phyloP scores from a whole-genome alignment of 768 basidiomycete genomes.

The Boletus edulis region DNA sequence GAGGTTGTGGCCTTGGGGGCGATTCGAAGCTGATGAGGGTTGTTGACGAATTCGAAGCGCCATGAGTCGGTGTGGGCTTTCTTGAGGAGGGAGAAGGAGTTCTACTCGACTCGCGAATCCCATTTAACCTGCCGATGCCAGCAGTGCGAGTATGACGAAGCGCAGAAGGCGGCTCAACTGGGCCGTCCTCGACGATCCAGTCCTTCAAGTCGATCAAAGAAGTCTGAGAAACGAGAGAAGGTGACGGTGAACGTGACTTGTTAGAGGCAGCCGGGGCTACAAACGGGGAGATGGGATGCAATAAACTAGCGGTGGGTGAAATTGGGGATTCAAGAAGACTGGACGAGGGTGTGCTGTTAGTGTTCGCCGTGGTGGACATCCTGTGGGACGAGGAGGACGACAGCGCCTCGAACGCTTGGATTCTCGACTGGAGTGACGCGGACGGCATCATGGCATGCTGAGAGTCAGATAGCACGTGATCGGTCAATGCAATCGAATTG shows the following conservation, averaged over 20 bases:
- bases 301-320: conserved; percentile 43
- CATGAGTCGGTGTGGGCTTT: conserved; percentile 1
- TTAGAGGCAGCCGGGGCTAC: conserved; percentile 24
- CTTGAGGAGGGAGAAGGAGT: conserved; percentile 19
- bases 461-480: background rate
- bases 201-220: conserved; percentile 72
- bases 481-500: background rate
- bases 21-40: conserved; percentile 61
- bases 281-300: conserved; percentile 42
- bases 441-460: conserved; percentile 42
- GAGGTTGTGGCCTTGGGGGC: conserved; percentile 48
- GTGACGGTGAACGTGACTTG: conserved; percentile 43
- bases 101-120: conserved; percentile 21
- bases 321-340: conserved; percentile 49
- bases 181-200: conserved; percentile 68
- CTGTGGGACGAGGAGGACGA: conserved; percentile 29
- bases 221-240: conserved; percentile 45
- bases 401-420: conserved; percentile 63
- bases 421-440: conserved; percentile 52
- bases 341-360: conserved; percentile 3
- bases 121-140: conserved; percentile 15
- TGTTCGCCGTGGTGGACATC: conserved; percentile 7
- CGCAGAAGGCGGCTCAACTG: conserved; percentile 25
- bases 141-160: conserved; percentile 7
- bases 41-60: conserved; percentile 19